A percentile compares a stretch with the other conserved stretches of the same genome.
Evolutionary conservation across 805 yeast species (phyloP).

Genomic region (Cyberlindnera bimundalis): DNA sequence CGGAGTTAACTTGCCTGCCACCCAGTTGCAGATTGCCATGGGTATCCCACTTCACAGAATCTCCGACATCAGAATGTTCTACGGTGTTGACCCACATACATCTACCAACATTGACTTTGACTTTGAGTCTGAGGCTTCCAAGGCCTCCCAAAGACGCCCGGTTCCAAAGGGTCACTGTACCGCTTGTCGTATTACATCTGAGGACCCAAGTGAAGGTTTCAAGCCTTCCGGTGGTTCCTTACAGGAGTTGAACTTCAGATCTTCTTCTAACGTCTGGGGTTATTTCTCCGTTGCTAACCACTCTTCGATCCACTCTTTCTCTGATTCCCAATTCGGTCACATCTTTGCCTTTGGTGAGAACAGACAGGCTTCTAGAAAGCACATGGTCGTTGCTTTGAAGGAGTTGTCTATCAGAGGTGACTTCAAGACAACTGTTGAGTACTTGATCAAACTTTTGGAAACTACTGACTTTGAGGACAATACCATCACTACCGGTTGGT

Average conservation of each 20-base stretch:
- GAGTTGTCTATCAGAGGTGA: slow-evolving; percentile 98
- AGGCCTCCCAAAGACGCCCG: slow-evolving; percentile 84
- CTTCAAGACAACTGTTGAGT: slow-evolving; percentile 96
- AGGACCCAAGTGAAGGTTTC: slow-evolving; percentile 99
- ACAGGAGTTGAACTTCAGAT: slow-evolving; percentile 94
- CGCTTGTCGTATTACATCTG: slow-evolving; percentile 98
- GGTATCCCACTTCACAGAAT: slow-evolving; percentile 97
- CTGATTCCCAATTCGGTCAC: slow-evolving; percentile 99
- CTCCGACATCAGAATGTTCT: slow-evolving; percentile 84
- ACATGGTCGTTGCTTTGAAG: slow-evolving; percentile 97
- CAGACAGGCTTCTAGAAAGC: slow-evolving; percentile 96
- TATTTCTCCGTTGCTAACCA: slow-evolving; percentile 95
- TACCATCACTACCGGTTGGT: slow-evolving; percentile 98
- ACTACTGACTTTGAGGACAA: slow-evolving; percentile 96
- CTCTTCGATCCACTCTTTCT: slow-evolving; percentile 95
- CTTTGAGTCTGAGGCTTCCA: slow-evolving; percentile 68
- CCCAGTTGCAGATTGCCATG: slow-evolving; percentile 98
- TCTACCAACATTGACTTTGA: slow-evolving; percentile 88
- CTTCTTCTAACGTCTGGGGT: slow-evolving; percentile 99
- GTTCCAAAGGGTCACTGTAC: slow-evolving; percentile 98
- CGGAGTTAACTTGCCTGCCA: slow-evolving; percentile 97
- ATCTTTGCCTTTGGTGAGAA: slow-evolving; percentile 99
- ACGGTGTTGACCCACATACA: slow-evolving; percentile 95
- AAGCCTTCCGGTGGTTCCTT: slow-evolving; percentile 97
- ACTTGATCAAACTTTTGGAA: slow-evolving; percentile 89